Evolutionary conservation across 371 early-diverging fungal species (phyloP).

Genomic region (Polyrhizophydium stewartii): DNA sequence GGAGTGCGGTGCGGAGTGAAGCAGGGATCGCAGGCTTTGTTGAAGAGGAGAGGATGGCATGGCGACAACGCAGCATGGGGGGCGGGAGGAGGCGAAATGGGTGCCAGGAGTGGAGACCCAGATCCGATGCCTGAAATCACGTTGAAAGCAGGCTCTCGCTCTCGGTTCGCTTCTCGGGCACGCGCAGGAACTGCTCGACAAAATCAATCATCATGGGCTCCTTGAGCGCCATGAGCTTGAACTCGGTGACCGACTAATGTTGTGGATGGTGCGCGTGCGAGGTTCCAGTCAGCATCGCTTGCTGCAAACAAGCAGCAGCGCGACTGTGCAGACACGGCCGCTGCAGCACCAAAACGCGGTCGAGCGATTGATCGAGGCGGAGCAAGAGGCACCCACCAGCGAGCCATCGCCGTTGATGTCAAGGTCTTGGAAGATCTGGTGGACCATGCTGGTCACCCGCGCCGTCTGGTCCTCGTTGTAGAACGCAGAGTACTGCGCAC

Average conservation of each 20-base stretch:
- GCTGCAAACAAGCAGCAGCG: background rate
- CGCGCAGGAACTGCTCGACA: slow-evolving; percentile 55
- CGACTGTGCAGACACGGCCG: background rate
- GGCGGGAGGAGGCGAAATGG: no score
- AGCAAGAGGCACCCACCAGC: slow-evolving; percentile 41
- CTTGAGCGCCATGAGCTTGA: slow-evolving; percentile 76
- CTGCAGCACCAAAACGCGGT: no score
- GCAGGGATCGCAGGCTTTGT: no score
- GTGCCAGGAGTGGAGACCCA: no score
- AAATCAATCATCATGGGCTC: slow-evolving; percentile 80
- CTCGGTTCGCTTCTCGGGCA: background rate
- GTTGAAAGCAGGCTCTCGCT: no score
- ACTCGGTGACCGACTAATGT: slow-evolving; percentile 67
- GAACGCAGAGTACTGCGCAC: slow-evolving; percentile 51
- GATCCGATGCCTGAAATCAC: no score
- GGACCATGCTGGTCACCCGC: slow-evolving; percentile 60
- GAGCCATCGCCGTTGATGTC: slow-evolving; percentile 81
- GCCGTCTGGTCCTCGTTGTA: slow-evolving; percentile 68
- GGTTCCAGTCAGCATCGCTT: no score
- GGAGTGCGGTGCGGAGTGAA: no score
- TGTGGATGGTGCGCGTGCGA: background rate
- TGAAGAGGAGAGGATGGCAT: no score
- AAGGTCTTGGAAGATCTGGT: slow-evolving; percentile 72
- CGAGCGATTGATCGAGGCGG: background rate
- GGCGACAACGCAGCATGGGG: no score